These are phyloP conservation scores for Rutstroemia sp. DNA, from an alignment of 2,329 filamentous ascomycete genomes.

Conservation along the genomic window DNA sequence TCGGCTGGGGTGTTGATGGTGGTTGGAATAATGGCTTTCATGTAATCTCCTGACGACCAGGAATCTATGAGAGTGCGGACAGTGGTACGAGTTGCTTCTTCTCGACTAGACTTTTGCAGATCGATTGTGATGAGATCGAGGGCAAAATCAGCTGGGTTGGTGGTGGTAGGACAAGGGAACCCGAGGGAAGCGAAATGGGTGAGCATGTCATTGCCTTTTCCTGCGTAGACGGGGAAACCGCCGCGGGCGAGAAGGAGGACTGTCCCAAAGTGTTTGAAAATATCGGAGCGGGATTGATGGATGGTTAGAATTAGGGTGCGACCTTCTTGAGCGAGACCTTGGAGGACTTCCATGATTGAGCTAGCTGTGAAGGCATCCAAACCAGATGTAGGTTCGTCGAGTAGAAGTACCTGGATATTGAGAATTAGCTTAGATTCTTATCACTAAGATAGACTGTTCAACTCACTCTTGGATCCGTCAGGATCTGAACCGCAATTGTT, in stretches of 20 bases:
- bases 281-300: slow-evolving; percentile 66
- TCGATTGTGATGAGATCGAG: slow-evolving; percentile 72
- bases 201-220: slow-evolving; percentile 55
- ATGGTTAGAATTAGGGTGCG: slow-evolving; percentile 71
- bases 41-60: slow-evolving; percentile 38
- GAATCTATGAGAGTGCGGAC: slow-evolving; percentile 53
- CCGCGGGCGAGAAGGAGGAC: slow-evolving; percentile 64
- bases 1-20: slow-evolving; percentile 57
- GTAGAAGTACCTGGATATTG: slow-evolving; percentile 45
- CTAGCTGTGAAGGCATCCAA: slow-evolving; percentile 71
- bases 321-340: slow-evolving; percentile 63
- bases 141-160: slow-evolving; percentile 72
- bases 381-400: slow-evolving; percentile 72
- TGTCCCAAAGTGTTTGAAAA: slow-evolving; percentile 65
- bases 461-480: slow-evolving; percentile 66
- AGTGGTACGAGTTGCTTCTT: slow-evolving; percentile 53
- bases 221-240: slow-evolving; percentile 61
- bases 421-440: neutral
- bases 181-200: slow-evolving; percentile 53
- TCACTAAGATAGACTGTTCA: slow-evolving; percentile 56
- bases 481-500: slow-evolving; percentile 69
- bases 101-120: slow-evolving; percentile 55
- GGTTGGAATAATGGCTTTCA: slow-evolving; percentile 15
- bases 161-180: slow-evolving; percentile 58
- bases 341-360: slow-evolving; percentile 68